phyloP scores from a whole-genome alignment of 2,329 filamentous ascomycete species.

The Trichoderma atrobrunneum region DNA sequence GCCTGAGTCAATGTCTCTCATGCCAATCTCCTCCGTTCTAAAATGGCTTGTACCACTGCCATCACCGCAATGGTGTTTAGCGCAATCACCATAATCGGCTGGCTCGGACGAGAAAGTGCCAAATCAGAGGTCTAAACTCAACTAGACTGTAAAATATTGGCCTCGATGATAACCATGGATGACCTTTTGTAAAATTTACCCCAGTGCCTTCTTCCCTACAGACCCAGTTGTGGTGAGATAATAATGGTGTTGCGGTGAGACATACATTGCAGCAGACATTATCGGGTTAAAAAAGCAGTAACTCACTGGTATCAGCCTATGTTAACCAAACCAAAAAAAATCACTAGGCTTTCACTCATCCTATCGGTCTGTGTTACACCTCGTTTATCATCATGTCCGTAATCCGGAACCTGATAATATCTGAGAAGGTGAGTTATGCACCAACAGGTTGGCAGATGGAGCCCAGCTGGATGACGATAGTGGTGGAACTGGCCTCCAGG shows the following conservation, averaged over 20 bases:
- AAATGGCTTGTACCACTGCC: neutral
- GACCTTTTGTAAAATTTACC: neutral
- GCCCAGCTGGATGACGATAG: neutral
- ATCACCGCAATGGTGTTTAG: neutral
- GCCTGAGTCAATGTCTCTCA: constrained; percentile 4
- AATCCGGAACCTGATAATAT: neutral
- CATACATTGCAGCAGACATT: neutral
- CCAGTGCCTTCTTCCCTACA: neutral
- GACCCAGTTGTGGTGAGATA: neutral
- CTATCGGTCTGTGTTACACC: neutral
- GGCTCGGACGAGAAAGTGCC: neutral
- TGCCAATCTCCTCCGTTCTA: neutral
- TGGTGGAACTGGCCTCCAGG: neutral
- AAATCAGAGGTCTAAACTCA: neutral
- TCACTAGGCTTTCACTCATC: neutral
- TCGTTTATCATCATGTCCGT: no score
- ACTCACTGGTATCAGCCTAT: neutral
- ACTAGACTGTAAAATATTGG: no score
- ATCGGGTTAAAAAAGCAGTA: neutral
- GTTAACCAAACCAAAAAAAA: neutral
- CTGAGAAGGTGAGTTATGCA: neutral
- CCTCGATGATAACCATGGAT: no score
- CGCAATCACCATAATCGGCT: neutral
- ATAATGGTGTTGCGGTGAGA: neutral
- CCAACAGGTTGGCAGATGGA: neutral